Evolutionary conservation across 768 basidiomycete genomes (phyloP).

Genomic region (Trametes cubensis): DNA sequence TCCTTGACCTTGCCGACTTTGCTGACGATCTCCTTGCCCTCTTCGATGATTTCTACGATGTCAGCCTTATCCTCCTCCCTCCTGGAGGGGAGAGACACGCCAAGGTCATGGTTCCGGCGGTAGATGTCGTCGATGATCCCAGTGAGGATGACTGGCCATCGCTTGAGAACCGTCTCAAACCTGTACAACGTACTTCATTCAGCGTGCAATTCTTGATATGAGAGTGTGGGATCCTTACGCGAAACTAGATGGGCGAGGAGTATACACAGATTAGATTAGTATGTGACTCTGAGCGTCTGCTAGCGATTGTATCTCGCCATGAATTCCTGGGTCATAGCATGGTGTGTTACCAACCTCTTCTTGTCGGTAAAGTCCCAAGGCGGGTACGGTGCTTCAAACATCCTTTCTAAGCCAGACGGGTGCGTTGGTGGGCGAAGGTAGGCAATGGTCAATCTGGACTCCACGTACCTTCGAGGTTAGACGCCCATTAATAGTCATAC

Average conservation of each 20-base stretch:
- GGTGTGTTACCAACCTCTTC: slow-evolving; percentile 48
- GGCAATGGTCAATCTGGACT: too few relatives aligned
- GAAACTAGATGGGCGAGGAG: slow-evolving; percentile 48
- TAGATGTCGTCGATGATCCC: slow-evolving; percentile 76
- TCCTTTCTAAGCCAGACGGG: background rate
- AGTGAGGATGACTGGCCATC: slow-evolving; percentile 88
- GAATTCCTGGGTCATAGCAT: too few relatives aligned
- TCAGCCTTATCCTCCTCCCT: slow-evolving; percentile 26
- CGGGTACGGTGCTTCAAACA: slow-evolving; percentile 58
- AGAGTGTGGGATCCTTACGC: slow-evolving; percentile 45
- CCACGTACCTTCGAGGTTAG: too few relatives aligned
- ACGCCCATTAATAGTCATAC: too few relatives aligned
- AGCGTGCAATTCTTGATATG: background rate
- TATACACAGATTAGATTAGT: slow-evolving; percentile 6
- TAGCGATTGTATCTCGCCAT: too few relatives aligned
- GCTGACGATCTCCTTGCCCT: slow-evolving; percentile 79
- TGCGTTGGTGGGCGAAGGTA: background rate
- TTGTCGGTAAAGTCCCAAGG: slow-evolving; percentile 79
- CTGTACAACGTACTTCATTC: slow-evolving; percentile 37
- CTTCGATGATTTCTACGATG: slow-evolving; percentile 52
- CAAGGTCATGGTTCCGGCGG: slow-evolving; percentile 64
- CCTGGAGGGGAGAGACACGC: slow-evolving; percentile 36
- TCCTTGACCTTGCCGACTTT: slow-evolving; percentile 80
- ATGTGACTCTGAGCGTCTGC: too few relatives aligned
- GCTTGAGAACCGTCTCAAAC: slow-evolving; percentile 75